Evolutionary conservation across 1,284 basidiomycete genomes (phyloP).

Genomic region (Volvariella volvacea): DNA sequence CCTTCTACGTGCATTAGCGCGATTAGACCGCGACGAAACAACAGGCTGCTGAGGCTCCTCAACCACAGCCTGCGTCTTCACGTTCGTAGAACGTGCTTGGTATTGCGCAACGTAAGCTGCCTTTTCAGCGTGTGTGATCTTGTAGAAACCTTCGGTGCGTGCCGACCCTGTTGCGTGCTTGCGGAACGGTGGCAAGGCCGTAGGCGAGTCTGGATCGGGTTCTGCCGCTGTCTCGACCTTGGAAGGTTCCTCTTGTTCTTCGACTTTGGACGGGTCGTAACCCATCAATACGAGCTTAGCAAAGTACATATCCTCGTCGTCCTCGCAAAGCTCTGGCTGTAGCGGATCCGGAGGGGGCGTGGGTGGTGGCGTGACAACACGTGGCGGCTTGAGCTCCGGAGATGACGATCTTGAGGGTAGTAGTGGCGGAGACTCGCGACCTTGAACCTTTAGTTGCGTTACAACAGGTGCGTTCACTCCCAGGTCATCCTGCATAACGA

Average conservation of each 20-base stretch:
- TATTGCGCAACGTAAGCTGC: conserved; percentile 83
- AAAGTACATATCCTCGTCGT: conserved; percentile 92
- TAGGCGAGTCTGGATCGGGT: conserved; percentile 18
- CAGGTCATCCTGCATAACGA: conserved; percentile 18
- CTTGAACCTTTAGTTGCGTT: conserved; percentile 1
- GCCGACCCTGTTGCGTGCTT: conserved; percentile 79
- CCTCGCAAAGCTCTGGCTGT: conserved; percentile 59
- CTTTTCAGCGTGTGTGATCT: conserved; percentile 90
- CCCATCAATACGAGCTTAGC: conserved; percentile 57
- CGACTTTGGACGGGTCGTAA: conserved; percentile 17
- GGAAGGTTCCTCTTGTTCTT: conserved; percentile 11
- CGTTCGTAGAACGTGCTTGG: conserved; percentile 45
- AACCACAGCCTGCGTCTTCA: conserved; percentile 28
- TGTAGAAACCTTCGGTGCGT: conserved; percentile 92
- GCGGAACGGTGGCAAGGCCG: conserved; percentile 41
- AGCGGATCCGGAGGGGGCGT: conserved; percentile 52
- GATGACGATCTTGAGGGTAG: conserved; percentile 38
- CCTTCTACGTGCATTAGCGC: conserved; percentile 89
- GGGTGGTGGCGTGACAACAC: conserved; percentile 30
- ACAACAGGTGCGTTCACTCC: conserved; percentile 31
- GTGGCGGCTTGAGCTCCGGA: conserved; percentile 20
- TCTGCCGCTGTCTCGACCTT: not conserved
- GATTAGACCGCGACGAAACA: conserved; percentile 84
- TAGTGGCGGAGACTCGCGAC: conserved; percentile 15
- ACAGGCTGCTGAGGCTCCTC: conserved; percentile 48